Evolutionary conservation across 805 yeast species (phyloP).

Genomic region (Candida hispaniensis): DNA sequence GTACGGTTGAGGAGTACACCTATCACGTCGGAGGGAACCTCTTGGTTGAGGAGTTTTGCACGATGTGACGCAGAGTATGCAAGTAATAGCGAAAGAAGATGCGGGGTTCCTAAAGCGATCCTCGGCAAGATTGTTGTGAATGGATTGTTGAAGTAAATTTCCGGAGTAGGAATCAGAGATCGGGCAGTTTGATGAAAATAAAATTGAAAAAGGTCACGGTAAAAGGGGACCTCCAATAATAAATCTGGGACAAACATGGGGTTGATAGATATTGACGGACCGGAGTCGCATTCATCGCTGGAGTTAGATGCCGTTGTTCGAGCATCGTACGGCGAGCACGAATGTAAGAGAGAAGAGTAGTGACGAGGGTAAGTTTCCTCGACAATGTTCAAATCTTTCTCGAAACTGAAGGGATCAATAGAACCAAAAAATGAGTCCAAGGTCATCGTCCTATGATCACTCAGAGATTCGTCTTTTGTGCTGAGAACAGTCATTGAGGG

Average conservation of each 20-base stretch:
- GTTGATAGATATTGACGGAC: conserved; percentile 31
- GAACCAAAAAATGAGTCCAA: conserved; percentile 7
- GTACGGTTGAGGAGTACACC: conserved; percentile 47
- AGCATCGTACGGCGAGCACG: background rate
- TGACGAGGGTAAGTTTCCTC: conserved; percentile 14
- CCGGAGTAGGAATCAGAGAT: conserved; percentile 55
- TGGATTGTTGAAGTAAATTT: conserved; percentile 49
- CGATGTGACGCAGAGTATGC: conserved; percentile 40
- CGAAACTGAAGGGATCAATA: conserved; percentile 4
- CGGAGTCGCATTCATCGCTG: conserved; percentile 23
- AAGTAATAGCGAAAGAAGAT: conserved; percentile 44
- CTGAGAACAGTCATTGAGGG: too few relatives aligned
- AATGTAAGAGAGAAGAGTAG: too few relatives aligned
- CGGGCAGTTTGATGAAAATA: conserved; percentile 52
- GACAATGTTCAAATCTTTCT: conserved; percentile 6
- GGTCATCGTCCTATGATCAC: conserved; percentile 3
- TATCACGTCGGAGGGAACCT: conserved; percentile 30
- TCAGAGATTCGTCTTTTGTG: too few relatives aligned
- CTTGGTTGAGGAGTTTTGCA: conserved; percentile 18
- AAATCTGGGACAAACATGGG: conserved; percentile 41
- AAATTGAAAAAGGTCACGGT: conserved; percentile 51
- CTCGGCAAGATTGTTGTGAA: conserved; percentile 54
- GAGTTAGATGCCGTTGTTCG: conserved; percentile 4
- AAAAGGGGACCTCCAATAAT: conserved; percentile 46
- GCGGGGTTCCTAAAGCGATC: conserved; percentile 52